These are phyloP conservation scores for Ilex aquifolium DNA, from an alignment of 257 asterid species.

Conservation along the genomic window DNA sequence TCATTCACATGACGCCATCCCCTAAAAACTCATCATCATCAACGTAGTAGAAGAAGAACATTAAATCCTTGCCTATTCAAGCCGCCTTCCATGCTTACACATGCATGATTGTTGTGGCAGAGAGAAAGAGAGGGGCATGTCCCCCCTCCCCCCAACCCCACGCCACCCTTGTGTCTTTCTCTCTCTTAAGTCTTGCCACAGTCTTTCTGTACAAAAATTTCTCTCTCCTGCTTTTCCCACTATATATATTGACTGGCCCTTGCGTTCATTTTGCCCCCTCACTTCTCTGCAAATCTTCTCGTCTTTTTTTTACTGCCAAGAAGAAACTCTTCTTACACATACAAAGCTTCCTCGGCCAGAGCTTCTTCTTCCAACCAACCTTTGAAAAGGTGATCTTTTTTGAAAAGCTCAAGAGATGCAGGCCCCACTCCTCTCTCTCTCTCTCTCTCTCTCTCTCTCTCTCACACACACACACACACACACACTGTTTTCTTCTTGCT, in stretches of 20 bases:
- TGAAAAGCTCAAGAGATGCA: slow-evolving; percentile 24
- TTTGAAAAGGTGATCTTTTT: slow-evolving; percentile 60
- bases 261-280: slow-evolving; percentile 25
- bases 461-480: background rate
- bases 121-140: slow-evolving; percentile 10
- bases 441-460: slow-evolving; percentile 3
- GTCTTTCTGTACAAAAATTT: slow-evolving; percentile 10
- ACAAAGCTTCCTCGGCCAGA: slow-evolving; percentile 12
- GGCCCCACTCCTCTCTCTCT: slow-evolving; percentile 25
- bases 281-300: background rate
- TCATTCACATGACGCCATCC: slow-evolving; percentile 67
- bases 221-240: slow-evolving; percentile 32
- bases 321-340: slow-evolving; percentile 13
- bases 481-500: background rate
- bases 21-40: slow-evolving; percentile 28
- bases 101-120: slow-evolving; percentile 68
- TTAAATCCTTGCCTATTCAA: slow-evolving; percentile 34
- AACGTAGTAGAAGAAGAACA: slow-evolving; percentile 25
- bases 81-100: slow-evolving; percentile 64
- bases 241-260: slow-evolving; percentile 40
- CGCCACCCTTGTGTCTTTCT: background rate
- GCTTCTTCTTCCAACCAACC: slow-evolving; percentile 26
- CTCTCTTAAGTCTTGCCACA: slow-evolving; percentile 8
- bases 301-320: slow-evolving; percentile 11
- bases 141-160: background rate